Evolutionary conservation across 768 basidiomycete genomes (phyloP), one percentile per base, ranked within the genome.

Genomic region (Mycena metata): DNA sequence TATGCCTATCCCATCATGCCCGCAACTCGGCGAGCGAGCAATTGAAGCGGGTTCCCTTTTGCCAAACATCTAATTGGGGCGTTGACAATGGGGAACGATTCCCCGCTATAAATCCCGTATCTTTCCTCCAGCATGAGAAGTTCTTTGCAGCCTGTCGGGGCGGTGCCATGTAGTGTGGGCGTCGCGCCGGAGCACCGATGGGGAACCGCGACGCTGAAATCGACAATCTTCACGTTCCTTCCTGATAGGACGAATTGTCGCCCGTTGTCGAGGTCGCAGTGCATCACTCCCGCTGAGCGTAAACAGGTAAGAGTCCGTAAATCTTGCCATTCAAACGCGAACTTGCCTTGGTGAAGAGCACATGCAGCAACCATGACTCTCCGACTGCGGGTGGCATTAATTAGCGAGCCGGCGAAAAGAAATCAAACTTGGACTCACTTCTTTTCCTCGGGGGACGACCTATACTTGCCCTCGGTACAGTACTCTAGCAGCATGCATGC

Each of bases 401-500:
- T 3, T 35, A 35, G 23, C 3, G 23, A 49, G 2, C 11, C 21
- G n/a, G 1, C 15, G 15, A 17, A 17, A 57, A 13, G 13, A 19
- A 51, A 39, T 39, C 7, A 33, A 1, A 13, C 23, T 5, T 1
- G 2, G 11, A 45, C 64, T 36, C 58, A 71, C 69, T 65, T 67
- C 30, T 19, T 36, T 47, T 71, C 70, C 4, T 30, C 6, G 1
- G 1, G 10, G 9, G 47, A 7, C 26, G 57, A 45, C 49, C 9
- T 15, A 24, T 19, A 16, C 19, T 45, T 47, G 17, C n/a, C 51
- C 8, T n/a, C 54, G 9, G 30, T 16, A 36, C 62, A 67, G 16
- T 50, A 57, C 51, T 72, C 70, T 24, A 72, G 60, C 35, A 72
- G 45, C 60, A 69, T 64, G 46, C 70, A 68, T 17, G 60, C 60